Conservation (phyloP, 106 monocot genomes). For the Dendrobium catenatum region DNA sequence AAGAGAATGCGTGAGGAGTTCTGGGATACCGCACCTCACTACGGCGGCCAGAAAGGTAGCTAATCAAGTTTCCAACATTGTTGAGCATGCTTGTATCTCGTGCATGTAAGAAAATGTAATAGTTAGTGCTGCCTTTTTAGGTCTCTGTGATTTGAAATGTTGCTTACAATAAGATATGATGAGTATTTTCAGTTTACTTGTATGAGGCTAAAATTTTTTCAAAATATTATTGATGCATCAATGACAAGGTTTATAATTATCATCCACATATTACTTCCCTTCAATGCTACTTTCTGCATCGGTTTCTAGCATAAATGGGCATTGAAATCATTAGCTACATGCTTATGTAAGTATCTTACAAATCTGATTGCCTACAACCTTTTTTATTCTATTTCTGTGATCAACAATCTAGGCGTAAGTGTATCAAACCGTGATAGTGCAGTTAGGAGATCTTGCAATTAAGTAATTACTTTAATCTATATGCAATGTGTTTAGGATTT, state of each 20-base stretch:
- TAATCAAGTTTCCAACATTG: not conserved
- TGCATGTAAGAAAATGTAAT: not conserved
- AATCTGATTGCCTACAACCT: not conserved
- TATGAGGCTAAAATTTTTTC: not conserved
- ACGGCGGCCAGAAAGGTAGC: constrained; percentile 80
- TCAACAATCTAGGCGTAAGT: not conserved
- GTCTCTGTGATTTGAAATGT: not conserved
- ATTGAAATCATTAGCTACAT: not conserved
- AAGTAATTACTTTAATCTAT: not conserved
- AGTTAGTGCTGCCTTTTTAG: not conserved
- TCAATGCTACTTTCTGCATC: not conserved
- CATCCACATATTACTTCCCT: not conserved
- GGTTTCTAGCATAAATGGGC: not conserved
- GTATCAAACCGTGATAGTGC: not conserved
- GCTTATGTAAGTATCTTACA: not conserved
- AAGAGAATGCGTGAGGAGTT: constrained; percentile 74
- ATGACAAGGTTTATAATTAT: not conserved
- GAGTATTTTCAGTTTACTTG: not conserved
- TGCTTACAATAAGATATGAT: not conserved
- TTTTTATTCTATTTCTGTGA: not conserved
- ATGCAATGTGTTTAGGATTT: not conserved
- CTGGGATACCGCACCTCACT: constrained; percentile 83
- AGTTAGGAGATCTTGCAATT: not conserved
- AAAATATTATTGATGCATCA: not conserved
- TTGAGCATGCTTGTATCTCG: not conserved